Base-by-base conservation (phyloP, 192 early-diverging fungal genomes). In the Geranomyces variabilis region DNA sequence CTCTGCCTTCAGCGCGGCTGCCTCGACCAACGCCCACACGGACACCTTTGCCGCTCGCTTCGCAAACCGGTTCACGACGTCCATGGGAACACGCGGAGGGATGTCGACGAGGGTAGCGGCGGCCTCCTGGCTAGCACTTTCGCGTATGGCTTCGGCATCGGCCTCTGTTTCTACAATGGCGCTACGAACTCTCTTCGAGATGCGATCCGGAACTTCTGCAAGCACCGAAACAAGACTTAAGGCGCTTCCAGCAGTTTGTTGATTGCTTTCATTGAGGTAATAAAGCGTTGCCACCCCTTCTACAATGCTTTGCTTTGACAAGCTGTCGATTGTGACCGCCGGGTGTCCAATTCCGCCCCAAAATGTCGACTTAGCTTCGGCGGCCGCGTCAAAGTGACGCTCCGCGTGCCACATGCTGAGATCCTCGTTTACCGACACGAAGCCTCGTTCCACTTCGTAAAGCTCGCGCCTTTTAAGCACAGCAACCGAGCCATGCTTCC, bases 211-310 rank as follows among this genome's bases (percentile, higher is more conserved):
- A 8, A 72, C 70, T 24, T 53, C 62, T 9, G 8, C 29, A 8
- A 72, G 26, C 1, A 72, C 47, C 13, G 47, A 15, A 28, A 72
- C 34, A 14, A 70, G 59, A 21, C 29, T 26, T 9, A 26, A 2
- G 8, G 22, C 28, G 28, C 58, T 29, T 17, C 22, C 22, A 17
- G 58, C 58, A 7, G 29, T 13, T 17, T 69, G 21, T 10, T 70
- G 44, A 21, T 49, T 28, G 17, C 76, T 78, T 58, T 90, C 84
- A 63, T 91, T 84, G 9, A 92, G 77, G 66, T 85, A 87, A 63
- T 91, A 92, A 17, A 92, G 62, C 0, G 91, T 90, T 15, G 89
- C 82, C 41, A 88, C 79, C 7, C 84, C 90, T 61, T 92, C 91
- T 12, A 90, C 70, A 24, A 92, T 63, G 10, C 84, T 84, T n/a